These are phyloP conservation scores for Amaranthus hypochondriacus DNA, from an alignment of 148 eudicot genomes.

Conservation along the genomic window DNA sequence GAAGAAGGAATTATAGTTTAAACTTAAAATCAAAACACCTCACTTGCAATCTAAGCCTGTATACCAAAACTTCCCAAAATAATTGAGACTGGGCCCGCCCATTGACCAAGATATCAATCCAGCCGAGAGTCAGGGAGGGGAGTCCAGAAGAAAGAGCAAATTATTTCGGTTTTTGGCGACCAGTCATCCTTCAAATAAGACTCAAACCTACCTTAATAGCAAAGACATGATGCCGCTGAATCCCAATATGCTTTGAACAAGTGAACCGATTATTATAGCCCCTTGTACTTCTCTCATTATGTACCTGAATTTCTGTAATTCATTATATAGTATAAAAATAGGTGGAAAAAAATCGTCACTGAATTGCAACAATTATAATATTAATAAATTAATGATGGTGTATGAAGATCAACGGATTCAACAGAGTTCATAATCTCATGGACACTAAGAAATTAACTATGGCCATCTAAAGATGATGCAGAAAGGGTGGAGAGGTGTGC, in stretches of 20 bases:
- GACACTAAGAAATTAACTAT: background rate
- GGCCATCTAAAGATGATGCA: background rate
- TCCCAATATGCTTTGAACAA: constrained; percentile 80
- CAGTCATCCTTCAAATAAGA: background rate
- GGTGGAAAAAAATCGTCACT: constrained; percentile 11
- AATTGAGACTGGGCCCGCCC: too few species aligned
- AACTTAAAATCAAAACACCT: background rate
- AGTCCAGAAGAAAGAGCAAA: too few species aligned
- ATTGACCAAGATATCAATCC: too few species aligned
- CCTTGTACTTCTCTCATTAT: constrained; percentile 97
- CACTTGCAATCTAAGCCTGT: background rate
- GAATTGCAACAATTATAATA: background rate
- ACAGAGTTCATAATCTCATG: background rate
- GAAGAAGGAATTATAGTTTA: background rate
- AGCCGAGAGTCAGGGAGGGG: too few species aligned
- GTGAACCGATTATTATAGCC: constrained; percentile 80
- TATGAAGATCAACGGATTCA: background rate
- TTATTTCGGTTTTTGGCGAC: too few species aligned
- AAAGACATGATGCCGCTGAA: constrained; percentile 86
- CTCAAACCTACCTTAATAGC: constrained; percentile 51
- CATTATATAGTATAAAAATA: constrained; percentile 25
- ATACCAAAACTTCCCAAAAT: too few species aligned
- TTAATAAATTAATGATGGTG: too few species aligned
- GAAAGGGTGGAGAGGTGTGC: background rate
- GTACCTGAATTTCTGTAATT: constrained; percentile 81